Conservation (phyloP, 176 grass and related monocot species). For the Melocanna baccifera region DNA sequence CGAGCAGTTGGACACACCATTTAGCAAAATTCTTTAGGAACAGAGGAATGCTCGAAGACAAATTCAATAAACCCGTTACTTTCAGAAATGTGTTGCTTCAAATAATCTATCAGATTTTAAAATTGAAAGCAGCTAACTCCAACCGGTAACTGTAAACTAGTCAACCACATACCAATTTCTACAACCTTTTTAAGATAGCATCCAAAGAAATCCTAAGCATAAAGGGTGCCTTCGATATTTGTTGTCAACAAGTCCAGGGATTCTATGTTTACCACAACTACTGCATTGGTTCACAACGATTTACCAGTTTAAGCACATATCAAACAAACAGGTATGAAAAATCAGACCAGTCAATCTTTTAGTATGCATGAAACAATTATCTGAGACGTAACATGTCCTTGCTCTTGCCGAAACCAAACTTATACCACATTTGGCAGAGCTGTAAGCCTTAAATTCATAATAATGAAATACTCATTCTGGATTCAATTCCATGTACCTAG, state of each 20-base stretch:
- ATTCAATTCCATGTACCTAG: background rate
- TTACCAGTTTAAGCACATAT: background rate
- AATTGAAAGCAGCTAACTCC: background rate
- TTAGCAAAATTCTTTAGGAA: background rate
- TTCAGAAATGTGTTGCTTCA: background rate
- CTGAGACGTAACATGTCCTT: background rate
- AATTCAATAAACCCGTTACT: background rate
- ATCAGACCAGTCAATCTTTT: background rate
- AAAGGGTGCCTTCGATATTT: background rate
- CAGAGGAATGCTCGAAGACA: background rate
- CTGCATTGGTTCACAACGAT: background rate
- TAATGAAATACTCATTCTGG: background rate
- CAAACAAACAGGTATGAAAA: conserved; percentile 12
- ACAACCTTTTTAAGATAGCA: background rate
- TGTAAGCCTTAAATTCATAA: background rate
- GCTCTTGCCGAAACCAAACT: background rate
- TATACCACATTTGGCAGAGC: background rate
- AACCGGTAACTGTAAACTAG: background rate
- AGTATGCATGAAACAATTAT: background rate
- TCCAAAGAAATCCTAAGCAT: background rate
- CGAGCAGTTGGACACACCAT: background rate
- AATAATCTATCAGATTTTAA: background rate
- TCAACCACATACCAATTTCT: background rate
- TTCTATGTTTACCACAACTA: background rate
- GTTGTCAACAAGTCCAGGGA: background rate